Evolutionary conservation across 768 basidiomycete genomes (phyloP), one percentile per base, ranked within the genome.

Genomic region (Leccinum fibrillosum): DNA sequence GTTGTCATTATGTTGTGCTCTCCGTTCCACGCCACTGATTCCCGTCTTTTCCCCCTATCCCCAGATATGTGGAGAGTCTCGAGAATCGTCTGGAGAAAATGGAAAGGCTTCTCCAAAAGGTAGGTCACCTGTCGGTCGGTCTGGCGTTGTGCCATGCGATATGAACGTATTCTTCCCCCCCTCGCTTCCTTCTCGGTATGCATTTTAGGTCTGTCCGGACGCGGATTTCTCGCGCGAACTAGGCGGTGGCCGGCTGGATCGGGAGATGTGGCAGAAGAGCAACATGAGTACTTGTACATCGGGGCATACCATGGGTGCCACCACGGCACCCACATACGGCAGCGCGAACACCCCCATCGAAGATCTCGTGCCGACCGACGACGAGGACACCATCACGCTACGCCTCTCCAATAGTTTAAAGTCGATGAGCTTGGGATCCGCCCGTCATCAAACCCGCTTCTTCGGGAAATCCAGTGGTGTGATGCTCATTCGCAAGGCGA

Each of bases 81-180:
- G 87, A 88, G 70, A 77, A 69, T 56, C 79, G 86, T 11, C 68
- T 88, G 2, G 81, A 84, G 56, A 86, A 85, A 65, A 82, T 89
- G 77, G 85, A 89, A 67, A 79, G 75, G 58, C 75, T 88, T 4
- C 69, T 89, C 21, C 76, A 74, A 54, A 81, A 78, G 71, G 86
- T 84, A 28, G 2, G 62, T 30, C 37, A 48, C 30, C 17, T 12
- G 26, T 1, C 35, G 42, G 34, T 30, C 11, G 5, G 35, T 52
- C 7, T 35, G 30, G 48, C n/a, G 26, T 57, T 21, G 28, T 62
- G 25, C 57, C 62, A 28, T 42, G 17, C 15, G 19, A 10, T 11
- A 50, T 59, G 1, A 35, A 56, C 51, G 5, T 39, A 39, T 17
- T 51, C 58, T 42, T 45, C 45, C 34, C 32, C 12, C 28, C 9